These are phyloP conservation scores for Capronia americana DNA, from an alignment of 2,329 filamentous ascomycete species.

Conservation along the genomic window DNA sequence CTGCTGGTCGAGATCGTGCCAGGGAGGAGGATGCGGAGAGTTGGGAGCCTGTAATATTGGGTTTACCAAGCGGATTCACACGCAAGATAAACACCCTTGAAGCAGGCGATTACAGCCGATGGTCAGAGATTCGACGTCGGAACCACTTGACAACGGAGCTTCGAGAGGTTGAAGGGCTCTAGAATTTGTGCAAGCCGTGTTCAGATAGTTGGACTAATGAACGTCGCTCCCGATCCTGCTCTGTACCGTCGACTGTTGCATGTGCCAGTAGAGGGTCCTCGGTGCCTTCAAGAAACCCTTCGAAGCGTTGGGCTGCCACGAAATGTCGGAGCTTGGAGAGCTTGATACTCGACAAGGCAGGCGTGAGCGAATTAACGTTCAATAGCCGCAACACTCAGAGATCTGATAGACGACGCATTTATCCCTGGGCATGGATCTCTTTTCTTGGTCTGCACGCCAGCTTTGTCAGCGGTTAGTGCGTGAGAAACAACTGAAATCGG, in stretches of 20 bases:
- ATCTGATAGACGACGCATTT: neutral
- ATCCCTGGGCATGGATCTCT: neutral
- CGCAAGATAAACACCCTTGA: constrained; percentile 75
- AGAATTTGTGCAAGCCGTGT: neutral
- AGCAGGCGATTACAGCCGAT: constrained; percentile 70
- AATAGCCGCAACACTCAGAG: neutral
- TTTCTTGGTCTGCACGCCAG: neutral
- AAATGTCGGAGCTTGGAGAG: no score
- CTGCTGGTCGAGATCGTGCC: constrained; percentile 43
- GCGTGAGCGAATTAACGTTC: neutral
- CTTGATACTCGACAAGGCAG: neutral
- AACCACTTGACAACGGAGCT: constrained; percentile 54
- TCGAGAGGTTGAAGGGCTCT: constrained; percentile 1
- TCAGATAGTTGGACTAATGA: neutral
- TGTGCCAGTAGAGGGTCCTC: neutral
- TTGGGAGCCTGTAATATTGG: constrained; percentile 74
- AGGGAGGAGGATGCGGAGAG: constrained; percentile 9
- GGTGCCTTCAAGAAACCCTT: no score
- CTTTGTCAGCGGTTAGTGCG: constrained; percentile 5
- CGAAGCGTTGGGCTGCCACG: no score
- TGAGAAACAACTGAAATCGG: neutral
- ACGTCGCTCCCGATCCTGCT: neutral
- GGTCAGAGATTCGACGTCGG: constrained; percentile 72
- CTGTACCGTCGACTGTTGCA: neutral
- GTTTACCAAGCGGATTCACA: constrained; percentile 72